A percentile compares a stretch with the other conserved stretches of the same genome.
These are phyloP conservation scores for Choiromyces venosus DNA, from an alignment of 495 filamentous ascomycete species.

Conservation along the genomic window DNA sequence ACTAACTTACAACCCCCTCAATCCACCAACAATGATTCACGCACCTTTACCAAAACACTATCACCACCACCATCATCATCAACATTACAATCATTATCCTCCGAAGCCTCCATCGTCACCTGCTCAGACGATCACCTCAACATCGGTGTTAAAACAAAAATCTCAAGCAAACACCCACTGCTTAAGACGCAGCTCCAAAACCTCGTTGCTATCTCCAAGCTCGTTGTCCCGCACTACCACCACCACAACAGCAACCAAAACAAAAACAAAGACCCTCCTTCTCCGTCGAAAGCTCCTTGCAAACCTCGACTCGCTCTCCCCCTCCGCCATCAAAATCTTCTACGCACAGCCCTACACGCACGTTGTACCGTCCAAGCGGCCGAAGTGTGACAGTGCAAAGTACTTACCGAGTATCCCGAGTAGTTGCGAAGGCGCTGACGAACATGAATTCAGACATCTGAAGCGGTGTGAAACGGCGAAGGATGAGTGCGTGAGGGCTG, in stretches of 20 bases:
- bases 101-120: constrained; percentile 7
- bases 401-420: constrained; percentile 31
- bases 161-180: constrained; percentile 22
- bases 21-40: constrained; percentile 27
- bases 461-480: neutral
- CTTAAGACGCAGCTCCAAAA: constrained; percentile 11
- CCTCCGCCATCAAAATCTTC: constrained; percentile 15
- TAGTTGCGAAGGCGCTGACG: constrained; percentile 8
- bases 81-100: constrained; percentile 3
- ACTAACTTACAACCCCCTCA: constrained; percentile 24
- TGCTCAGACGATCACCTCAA: constrained; percentile 12
- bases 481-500: neutral
- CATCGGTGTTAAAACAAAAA: constrained; percentile 17
- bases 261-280: neutral
- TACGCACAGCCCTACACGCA: constrained; percentile 21
- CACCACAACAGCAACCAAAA: neutral
- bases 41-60: constrained; percentile 4
- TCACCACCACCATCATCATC: constrained; percentile 12
- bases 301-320: constrained; percentile 8
- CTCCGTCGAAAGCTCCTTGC: neutral
- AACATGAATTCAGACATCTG: constrained; percentile 3
- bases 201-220: constrained; percentile 19
- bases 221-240: constrained; percentile 18
- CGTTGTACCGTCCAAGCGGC: constrained; percentile 24
- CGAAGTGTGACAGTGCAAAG: constrained; percentile 23